phyloP scores from a whole-genome alignment of 2,329 filamentous ascomycete species.

The Arthrobotrys megalospora region DNA sequence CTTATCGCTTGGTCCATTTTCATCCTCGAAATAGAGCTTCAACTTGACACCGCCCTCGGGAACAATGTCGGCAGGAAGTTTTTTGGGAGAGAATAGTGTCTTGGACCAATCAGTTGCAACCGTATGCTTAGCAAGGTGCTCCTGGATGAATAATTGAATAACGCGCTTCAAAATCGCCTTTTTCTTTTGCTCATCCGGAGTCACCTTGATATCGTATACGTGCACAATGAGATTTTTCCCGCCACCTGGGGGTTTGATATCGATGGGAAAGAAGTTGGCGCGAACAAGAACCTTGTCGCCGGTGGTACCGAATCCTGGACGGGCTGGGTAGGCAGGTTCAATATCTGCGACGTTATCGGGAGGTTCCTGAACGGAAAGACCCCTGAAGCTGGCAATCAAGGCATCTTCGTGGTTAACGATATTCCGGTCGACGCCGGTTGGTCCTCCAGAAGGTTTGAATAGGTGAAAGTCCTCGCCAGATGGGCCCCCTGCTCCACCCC shows the following conservation, averaged over 20 bases:
- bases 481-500: conserved; percentile 51
- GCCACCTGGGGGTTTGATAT: conserved; percentile 51
- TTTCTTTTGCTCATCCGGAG: conserved; percentile 63
- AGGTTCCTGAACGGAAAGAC: conserved; percentile 33
- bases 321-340: conserved; percentile 60
- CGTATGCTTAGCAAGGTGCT: conserved; percentile 39
- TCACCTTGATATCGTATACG: conserved; percentile 63
- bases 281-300: conserved; percentile 63
- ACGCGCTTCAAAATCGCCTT: conserved; percentile 61
- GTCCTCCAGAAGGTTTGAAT: conserved; percentile 49
- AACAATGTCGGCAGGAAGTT: conserved; percentile 47
- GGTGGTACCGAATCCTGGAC: conserved; percentile 63
- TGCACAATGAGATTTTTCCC: conserved; percentile 59
- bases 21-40: conserved; percentile 62
- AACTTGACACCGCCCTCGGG: conserved; percentile 61
- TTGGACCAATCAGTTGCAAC: conserved; percentile 64
- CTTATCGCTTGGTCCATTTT: conserved; percentile 60
- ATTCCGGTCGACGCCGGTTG: conserved; percentile 62
- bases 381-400: conserved; percentile 63
- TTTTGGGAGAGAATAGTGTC: conserved; percentile 61
- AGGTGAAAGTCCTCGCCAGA: conserved; percentile 34
- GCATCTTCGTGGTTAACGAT: conserved; percentile 65
- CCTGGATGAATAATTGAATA: conserved; percentile 60
- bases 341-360: conserved; percentile 44
- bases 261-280: conserved; percentile 63